These are phyloP conservation scores for Leccinum subrobustum DNA, from an alignment of 1,284 basidiomycete species.

Conservation along the genomic window DNA sequence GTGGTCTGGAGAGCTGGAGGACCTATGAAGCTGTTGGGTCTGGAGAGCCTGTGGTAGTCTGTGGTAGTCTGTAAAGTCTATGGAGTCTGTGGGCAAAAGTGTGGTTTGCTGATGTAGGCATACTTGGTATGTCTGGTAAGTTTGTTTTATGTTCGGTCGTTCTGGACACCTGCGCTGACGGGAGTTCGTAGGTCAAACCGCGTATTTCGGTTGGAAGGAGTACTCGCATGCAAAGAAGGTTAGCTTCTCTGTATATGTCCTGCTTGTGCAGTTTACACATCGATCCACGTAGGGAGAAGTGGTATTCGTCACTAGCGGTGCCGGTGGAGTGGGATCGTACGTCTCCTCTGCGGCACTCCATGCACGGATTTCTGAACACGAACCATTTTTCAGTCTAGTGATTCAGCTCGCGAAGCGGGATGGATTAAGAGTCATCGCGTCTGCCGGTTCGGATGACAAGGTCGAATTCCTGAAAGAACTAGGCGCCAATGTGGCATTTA, in stretches of 20 bases:
- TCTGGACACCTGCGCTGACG: background rate
- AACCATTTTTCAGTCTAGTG: conserved; percentile 18
- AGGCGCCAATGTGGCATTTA: conserved; percentile 39
- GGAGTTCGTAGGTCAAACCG: conserved; percentile 15
- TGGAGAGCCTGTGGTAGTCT: too few species aligned
- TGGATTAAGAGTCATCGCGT: conserved; percentile 40
- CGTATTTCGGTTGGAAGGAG: conserved; percentile 26
- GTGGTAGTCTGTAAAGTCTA: too few species aligned
- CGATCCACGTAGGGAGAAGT: conserved; percentile 15
- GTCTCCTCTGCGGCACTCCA: background rate
- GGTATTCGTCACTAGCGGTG: conserved; percentile 18
- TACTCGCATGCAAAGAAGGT: conserved; percentile 20
- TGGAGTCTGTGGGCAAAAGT: too few species aligned
- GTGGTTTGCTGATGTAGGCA: too few species aligned
- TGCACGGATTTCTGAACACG: background rate
- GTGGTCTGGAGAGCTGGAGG: too few species aligned
- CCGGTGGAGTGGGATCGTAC: conserved; percentile 24
- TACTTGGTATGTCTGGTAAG: background rate
- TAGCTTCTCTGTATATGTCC: background rate
- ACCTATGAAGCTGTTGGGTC: too few species aligned
- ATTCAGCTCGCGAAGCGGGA: conserved; percentile 37
- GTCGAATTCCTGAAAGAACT: conserved; percentile 38
- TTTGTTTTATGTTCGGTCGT: background rate
- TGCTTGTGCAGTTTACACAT: background rate
- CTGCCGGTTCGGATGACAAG: conserved; percentile 41